These are phyloP conservation scores for Gynochthodes officinalis DNA, from an alignment of 257 asterid species.

Conservation along the genomic window DNA sequence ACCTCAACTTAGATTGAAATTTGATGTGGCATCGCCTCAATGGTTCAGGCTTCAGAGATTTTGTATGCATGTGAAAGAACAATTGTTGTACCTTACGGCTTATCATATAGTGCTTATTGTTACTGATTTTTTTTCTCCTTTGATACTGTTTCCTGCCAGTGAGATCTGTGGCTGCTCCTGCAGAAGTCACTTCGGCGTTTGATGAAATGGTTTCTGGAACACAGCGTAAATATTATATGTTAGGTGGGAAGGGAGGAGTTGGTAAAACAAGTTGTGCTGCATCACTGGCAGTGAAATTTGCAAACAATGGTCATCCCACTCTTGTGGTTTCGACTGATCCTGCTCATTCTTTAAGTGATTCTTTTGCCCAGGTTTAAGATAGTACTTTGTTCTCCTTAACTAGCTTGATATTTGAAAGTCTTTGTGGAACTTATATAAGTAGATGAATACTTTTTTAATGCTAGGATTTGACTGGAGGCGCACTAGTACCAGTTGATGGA, in stretches of 20 bases:
- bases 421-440: background rate
- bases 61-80: background rate
- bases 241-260: slow-evolving; percentile 98
- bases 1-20: background rate
- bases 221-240: slow-evolving; percentile 91
- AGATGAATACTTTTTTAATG: slow-evolving; percentile 21
- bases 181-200: slow-evolving; percentile 65
- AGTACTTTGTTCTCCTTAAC: background rate
- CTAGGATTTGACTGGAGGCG: slow-evolving; percentile 93
- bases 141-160: slow-evolving; percentile 48
- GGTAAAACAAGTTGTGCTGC: slow-evolving; percentile 99
- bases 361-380: slow-evolving; percentile 86
- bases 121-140: background rate
- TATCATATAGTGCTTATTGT: background rate
- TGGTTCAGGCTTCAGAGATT: background rate
- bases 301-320: slow-evolving; percentile 94
- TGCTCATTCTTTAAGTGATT: slow-evolving; percentile 97
- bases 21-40: background rate
- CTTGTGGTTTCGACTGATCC: slow-evolving; percentile 99
- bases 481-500: slow-evolving; percentile 85
- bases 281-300: slow-evolving; percentile 94
- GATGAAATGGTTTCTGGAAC: slow-evolving; percentile 93
- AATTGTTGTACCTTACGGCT: background rate
- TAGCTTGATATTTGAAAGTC: background rate
- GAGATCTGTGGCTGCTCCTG: slow-evolving; percentile 69